Conservation (phyloP, 2,329 filamentous ascomycete species). For the Peltaster fructicola region DNA sequence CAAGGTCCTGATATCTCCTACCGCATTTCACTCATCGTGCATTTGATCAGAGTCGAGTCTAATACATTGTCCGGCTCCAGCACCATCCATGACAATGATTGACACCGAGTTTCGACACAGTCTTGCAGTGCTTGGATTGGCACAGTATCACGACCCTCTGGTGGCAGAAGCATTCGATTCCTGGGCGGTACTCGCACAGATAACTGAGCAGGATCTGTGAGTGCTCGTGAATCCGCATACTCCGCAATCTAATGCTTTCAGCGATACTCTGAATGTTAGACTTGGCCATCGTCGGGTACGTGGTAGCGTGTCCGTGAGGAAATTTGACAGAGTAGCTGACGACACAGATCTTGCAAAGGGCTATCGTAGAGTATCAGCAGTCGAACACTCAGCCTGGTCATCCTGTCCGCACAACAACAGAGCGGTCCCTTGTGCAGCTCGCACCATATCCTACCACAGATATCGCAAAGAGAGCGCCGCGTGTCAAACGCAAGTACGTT, state of each 20-base stretch:
- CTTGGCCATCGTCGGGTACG: conserved; percentile 63
- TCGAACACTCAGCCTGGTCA: conserved; percentile 21
- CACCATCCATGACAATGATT: conserved; percentile 1
- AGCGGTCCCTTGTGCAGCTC: too few relatives aligned
- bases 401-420: too few relatives aligned
- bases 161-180: conserved; percentile 67
- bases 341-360: conserved; percentile 61
- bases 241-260: conserved; percentile 16
- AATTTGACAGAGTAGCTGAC: neutral
- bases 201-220: conserved; percentile 69
- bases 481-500: conserved; percentile 54
- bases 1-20: too few relatives aligned
- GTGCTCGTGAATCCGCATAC: too few relatives aligned
- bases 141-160: conserved; percentile 58
- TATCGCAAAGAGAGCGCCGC: too few relatives aligned
- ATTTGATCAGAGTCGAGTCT: too few relatives aligned
- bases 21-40: too few relatives aligned
- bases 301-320: conserved; percentile 5
- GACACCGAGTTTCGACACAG: conserved; percentile 41
- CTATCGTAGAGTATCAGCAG: conserved; percentile 55
- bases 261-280: conserved; percentile 58
- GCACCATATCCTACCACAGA: too few relatives aligned
- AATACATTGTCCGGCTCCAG: too few relatives aligned
- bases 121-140: conserved; percentile 59
- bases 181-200: conserved; percentile 69